Conservation (phyloP, 768 basidiomycete species). For the Leccinum ochraceum region DNA sequence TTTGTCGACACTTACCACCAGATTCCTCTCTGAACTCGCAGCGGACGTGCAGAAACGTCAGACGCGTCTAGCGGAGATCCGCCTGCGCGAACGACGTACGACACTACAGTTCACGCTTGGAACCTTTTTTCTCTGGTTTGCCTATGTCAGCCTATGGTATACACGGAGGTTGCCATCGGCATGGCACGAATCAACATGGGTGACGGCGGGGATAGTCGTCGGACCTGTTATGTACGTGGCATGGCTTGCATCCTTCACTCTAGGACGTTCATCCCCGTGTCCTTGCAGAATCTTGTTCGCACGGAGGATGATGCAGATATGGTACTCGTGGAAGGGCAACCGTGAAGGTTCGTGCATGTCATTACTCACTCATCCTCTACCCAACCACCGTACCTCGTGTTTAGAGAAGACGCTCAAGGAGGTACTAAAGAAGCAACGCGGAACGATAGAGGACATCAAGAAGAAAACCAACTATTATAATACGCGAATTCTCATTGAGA, state of each 20-base stretch:
- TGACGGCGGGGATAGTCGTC: slow-evolving; percentile 54
- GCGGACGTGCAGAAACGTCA: slow-evolving; percentile 73
- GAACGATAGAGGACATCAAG: slow-evolving; percentile 94
- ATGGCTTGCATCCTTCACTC: background rate
- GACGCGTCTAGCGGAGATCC: slow-evolving; percentile 75
- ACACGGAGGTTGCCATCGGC: slow-evolving; percentile 49
- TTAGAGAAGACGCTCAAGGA: slow-evolving; percentile 78
- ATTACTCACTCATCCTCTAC: background rate
- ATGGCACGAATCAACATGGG: slow-evolving; percentile 31
- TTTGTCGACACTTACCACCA: no score
- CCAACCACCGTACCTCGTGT: background rate
- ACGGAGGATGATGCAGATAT: slow-evolving; percentile 77
- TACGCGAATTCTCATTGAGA: slow-evolving; percentile 86
- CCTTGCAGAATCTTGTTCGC: slow-evolving; percentile 65
- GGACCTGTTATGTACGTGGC: slow-evolving; percentile 77
- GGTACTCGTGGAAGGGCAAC: slow-evolving; percentile 79
- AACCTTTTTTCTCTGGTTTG: slow-evolving; percentile 70
- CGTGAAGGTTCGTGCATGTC: slow-evolving; percentile 59
- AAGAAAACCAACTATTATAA: slow-evolving; percentile 96
- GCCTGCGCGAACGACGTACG: slow-evolving; percentile 79
- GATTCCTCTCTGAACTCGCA: slow-evolving; percentile 61
- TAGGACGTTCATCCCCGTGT: background rate
- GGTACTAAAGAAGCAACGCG: slow-evolving; percentile 75
- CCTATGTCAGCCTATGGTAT: slow-evolving; percentile 77
- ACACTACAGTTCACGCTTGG: slow-evolving; percentile 79